Evolutionary conservation across 129 eudicot species (phyloP), one percentile per base, ranked within the genome.

Genomic region (Tagetes erecta): DNA sequence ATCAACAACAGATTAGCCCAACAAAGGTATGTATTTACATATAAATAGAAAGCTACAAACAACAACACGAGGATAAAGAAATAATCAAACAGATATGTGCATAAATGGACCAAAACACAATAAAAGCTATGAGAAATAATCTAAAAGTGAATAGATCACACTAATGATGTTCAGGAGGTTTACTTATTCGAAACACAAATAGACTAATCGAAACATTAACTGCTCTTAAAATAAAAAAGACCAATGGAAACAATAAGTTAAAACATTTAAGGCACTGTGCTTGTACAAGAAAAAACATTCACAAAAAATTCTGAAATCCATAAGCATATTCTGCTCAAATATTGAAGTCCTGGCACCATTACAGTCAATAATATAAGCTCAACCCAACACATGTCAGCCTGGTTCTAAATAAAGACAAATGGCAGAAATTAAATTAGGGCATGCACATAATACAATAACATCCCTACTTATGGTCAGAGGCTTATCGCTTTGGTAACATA

Each of bases 331-430:
- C 80, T 66, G 74, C 14, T 67, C 53, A 55, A n/a, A 10, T 55
- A 66, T 67, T 76, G 36, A 55, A 76, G 8, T 56, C 37, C 47
- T 56, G 59, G 68, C 41, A 67, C 75, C 59, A 58, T 68, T 57
- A 57, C 81, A 68, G 75, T 57, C 62, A 69, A 68, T 77, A 76
- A 76, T 53, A 52, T 11, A 9, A 31, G 56, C 73, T 50, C 73
- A 41, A 52, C 44, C 31, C 60, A 78, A 33, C 37, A 46, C 41
- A 70, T 49, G 65, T 59, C 64, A 60, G 59, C 46, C 59, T 56
- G 74, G 81, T 36, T 69, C 75, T 75, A 68, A 44, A 37, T 37
- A 64, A 37, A 57, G 71, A 78, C 53, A 31, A 70, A 30, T 40
- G 45, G 38, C 72, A 78, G 67, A 71, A 6, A 53, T 39, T 40